Percentiles rank a stretch among this genome's conserved stretches.
phyloP scores from a whole-genome alignment of 2,329 filamentous ascomycete species.

The Xylariaceae sp. region DNA sequence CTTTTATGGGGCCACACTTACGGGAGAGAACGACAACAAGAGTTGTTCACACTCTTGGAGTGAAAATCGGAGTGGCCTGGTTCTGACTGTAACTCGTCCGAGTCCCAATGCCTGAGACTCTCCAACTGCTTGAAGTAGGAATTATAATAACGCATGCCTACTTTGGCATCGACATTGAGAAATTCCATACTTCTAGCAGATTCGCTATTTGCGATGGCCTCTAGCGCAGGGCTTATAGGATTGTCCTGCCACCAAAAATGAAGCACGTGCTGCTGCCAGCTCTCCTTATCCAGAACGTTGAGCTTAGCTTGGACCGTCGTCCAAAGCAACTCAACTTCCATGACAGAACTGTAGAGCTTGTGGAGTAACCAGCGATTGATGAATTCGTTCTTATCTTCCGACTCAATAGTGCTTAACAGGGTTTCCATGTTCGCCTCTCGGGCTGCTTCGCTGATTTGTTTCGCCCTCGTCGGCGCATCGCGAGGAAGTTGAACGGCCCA shows the following conservation, averaged over 20 bases:
- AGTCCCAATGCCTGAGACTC: slow-evolving; percentile 19
- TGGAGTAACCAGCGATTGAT: slow-evolving; percentile 51
- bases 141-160: slow-evolving; percentile 11
- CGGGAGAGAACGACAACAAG: neutral
- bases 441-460: slow-evolving; percentile 36
- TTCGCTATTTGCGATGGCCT: slow-evolving; percentile 15
- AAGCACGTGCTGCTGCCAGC: slow-evolving; percentile 41
- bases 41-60: neutral
- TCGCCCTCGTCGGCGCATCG: slow-evolving; percentile 32
- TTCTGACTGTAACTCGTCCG: slow-evolving; percentile 20
- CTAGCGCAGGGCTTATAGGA: slow-evolving; percentile 21
- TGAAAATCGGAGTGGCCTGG: neutral
- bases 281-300: slow-evolving; percentile 31
- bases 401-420: slow-evolving; percentile 32
- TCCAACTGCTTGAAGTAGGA: slow-evolving; percentile 25
- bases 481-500: slow-evolving; percentile 35
- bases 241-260: slow-evolving; percentile 38
- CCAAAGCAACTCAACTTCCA: slow-evolving; percentile 42
- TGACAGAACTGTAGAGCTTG: slow-evolving; percentile 41
- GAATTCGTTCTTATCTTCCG: slow-evolving; percentile 39
- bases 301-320: slow-evolving; percentile 31
- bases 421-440: slow-evolving; percentile 46
- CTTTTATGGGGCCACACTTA: too few species aligned
- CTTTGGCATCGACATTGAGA: slow-evolving; percentile 6
- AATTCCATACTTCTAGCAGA: slow-evolving; percentile 20